Conservation (phyloP, 2,329 filamentous ascomycete species). For the Neopestalotiopsis sp. region DNA sequence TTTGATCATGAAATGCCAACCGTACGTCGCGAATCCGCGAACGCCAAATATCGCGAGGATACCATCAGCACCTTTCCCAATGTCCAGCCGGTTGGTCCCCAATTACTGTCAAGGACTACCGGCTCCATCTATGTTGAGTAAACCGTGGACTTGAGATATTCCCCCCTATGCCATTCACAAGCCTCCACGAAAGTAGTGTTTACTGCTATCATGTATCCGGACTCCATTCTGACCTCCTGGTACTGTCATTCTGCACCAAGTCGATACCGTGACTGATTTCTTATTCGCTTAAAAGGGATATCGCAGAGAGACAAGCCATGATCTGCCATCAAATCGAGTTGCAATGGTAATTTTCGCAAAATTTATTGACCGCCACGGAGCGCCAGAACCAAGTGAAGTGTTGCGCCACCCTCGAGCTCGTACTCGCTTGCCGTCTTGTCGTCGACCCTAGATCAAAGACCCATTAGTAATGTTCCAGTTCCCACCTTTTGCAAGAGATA, state of each 20-base stretch:
- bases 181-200: too few species aligned
- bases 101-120: neutral
- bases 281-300: too few species aligned
- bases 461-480: neutral
- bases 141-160: too few species aligned
- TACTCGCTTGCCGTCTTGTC: constrained; percentile 94
- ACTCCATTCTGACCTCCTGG: too few species aligned
- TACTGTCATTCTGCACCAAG: too few species aligned
- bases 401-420: constrained; percentile 87
- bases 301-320: too few species aligned
- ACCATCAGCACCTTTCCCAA: neutral
- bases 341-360: too few species aligned
- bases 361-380: constrained; percentile 73
- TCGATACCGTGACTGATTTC: too few species aligned
- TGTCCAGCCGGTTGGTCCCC: neutral
- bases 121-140: too few species aligned
- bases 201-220: too few species aligned
- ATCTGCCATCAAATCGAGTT: too few species aligned
- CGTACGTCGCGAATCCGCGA: neutral
- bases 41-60: neutral
- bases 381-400: constrained; percentile 92
- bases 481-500: neutral
- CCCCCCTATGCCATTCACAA: constrained; percentile 15
- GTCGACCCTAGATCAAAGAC: constrained; percentile 70
- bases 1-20: neutral